phyloP scores from a whole-genome alignment of 805 yeast species.

The Yarrowia osloensis region DNA sequence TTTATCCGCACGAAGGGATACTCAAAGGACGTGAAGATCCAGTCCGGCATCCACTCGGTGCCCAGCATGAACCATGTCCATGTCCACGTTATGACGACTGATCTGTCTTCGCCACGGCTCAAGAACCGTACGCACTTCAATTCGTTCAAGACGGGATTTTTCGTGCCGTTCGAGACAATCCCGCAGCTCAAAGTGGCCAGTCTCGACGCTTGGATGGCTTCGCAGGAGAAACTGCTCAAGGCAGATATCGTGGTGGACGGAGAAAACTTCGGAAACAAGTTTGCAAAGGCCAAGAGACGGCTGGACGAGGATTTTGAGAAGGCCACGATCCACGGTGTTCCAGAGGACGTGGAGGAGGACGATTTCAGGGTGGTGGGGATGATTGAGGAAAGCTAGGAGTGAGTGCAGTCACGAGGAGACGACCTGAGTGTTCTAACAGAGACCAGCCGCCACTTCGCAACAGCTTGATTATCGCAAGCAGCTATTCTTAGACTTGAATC shows the following conservation, averaged over 20 bases:
- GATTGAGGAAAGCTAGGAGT: background rate
- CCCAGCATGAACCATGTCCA: constrained; percentile 74
- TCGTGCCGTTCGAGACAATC: constrained; percentile 56
- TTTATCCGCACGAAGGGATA: constrained; percentile 37
- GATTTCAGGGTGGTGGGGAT: background rate
- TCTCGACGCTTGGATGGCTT: constrained; percentile 46
- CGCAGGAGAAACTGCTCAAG: constrained; percentile 44
- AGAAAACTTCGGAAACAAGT: constrained; percentile 47
- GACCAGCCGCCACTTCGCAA: too few relatives aligned
- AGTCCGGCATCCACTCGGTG: constrained; percentile 50
- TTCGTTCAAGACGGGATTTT: constrained; percentile 67
- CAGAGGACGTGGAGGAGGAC: constrained; percentile 8
- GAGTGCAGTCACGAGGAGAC: too few relatives aligned
- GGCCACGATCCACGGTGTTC: background rate
- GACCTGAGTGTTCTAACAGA: too few relatives aligned
- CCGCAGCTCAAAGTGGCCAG: constrained; percentile 46
- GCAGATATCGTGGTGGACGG: constrained; percentile 48
- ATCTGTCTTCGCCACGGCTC: constrained; percentile 55
- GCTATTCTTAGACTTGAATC: too few relatives aligned
- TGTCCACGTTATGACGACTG: constrained; percentile 69
- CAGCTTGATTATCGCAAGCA: too few relatives aligned
- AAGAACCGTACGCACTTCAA: constrained; percentile 69
- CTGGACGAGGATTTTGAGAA: constrained; percentile 42
- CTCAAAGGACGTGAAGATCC: background rate
- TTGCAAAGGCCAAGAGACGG: constrained; percentile 49